phyloP scores from a whole-genome alignment of 371 early-diverging fungal genomes.

The Lichtheimia ramosa region DNA sequence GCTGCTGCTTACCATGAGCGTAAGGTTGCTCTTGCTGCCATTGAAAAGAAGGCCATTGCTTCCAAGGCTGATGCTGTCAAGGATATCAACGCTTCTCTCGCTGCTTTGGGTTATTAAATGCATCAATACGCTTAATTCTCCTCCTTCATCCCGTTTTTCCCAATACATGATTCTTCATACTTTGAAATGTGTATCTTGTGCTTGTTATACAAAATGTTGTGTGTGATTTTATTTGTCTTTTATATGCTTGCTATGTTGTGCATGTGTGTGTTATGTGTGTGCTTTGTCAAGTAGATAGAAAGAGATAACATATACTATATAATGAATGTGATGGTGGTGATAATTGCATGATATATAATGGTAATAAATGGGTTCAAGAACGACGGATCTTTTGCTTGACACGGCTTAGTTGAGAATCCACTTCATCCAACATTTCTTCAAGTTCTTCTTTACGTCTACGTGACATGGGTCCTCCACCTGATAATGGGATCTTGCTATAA shows the following conservation, averaged over 20 bases:
- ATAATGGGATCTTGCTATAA: slow-evolving; percentile 56
- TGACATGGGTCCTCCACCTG: slow-evolving; percentile 53
- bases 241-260: not conserved
- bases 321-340: not conserved
- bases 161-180: too few species aligned
- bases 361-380: slow-evolving; percentile 6
- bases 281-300: slow-evolving; percentile 1
- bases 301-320: slow-evolving; percentile 6
- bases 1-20: slow-evolving; percentile 90
- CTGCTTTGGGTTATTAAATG: slow-evolving; percentile 61
- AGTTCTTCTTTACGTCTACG: slow-evolving; percentile 57
- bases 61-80: slow-evolving; percentile 51
- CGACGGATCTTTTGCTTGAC: slow-evolving; percentile 34
- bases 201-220: too few species aligned
- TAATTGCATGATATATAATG: slow-evolving; percentile 1
- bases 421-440: slow-evolving; percentile 51
- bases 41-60: slow-evolving; percentile 50
- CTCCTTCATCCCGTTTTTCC: not conserved
- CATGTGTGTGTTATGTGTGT: not conserved
- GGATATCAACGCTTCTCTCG: slow-evolving; percentile 46
- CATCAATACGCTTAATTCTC: not conserved
- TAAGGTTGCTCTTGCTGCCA: slow-evolving; percentile 59
- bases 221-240: slow-evolving; percentile 2
- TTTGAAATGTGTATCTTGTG: too few species aligned
- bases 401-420: slow-evolving; percentile 34